Conservation (phyloP, 495 filamentous ascomycete species). For the Pseudotulostoma volvatum region DNA sequence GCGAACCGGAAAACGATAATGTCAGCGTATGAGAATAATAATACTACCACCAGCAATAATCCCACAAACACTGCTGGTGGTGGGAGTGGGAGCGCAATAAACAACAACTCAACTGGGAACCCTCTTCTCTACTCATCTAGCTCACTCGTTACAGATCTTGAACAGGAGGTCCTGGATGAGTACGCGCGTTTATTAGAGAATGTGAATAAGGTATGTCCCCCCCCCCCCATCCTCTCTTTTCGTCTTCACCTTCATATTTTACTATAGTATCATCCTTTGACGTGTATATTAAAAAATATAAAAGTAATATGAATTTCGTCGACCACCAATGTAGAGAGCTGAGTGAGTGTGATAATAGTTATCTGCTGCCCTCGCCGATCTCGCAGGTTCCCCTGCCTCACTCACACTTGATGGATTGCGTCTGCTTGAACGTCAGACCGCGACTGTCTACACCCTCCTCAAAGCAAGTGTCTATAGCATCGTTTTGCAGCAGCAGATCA, state of each 20-base stretch:
- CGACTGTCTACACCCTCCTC: slow-evolving; percentile 80
- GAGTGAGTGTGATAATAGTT: too few species aligned
- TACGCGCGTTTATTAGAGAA: slow-evolving; percentile 77
- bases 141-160: slow-evolving; percentile 44
- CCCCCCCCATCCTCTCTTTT: neutral
- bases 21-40: too few species aligned
- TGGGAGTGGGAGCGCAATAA: too few species aligned
- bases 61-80: too few species aligned
- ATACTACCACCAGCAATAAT: too few species aligned
- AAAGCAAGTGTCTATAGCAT: slow-evolving; percentile 98
- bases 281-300: too few species aligned
- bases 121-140: slow-evolving; percentile 25
- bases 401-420: slow-evolving; percentile 54
- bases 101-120: slow-evolving; percentile 14
- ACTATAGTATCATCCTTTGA: too few species aligned
- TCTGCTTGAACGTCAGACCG: slow-evolving; percentile 82
- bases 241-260: neutral
- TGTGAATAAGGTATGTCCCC: slow-evolving; percentile 58
- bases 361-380: slow-evolving; percentile 22
- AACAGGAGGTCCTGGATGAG: slow-evolving; percentile 90
- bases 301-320: too few species aligned
- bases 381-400: slow-evolving; percentile 17
- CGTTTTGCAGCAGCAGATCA: slow-evolving; percentile 91
- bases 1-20: too few species aligned
- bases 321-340: too few species aligned